Evolutionary conservation across 2,329 filamentous ascomycete genomes (phyloP).

Genomic region (Diaporthe longicolla): DNA sequence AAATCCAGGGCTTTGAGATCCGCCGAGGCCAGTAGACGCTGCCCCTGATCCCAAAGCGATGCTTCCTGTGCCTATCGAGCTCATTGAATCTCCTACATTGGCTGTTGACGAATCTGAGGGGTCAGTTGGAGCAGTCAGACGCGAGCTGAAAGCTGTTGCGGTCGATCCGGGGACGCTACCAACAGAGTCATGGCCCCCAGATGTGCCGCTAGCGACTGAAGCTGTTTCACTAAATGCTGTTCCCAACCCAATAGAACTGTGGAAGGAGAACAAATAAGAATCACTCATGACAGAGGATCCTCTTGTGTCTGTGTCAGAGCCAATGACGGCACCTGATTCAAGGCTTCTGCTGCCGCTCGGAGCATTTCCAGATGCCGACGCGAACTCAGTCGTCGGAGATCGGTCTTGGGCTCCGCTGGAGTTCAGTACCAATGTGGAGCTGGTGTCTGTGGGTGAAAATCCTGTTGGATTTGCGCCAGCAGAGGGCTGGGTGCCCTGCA

Average conservation of each 20-base stretch:
- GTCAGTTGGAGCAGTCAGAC: neutral
- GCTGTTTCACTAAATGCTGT: neutral
- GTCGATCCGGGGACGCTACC: neutral
- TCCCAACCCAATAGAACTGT: neutral
- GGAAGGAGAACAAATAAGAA: no score
- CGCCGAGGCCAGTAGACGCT: no score
- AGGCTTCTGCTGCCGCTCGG: neutral
- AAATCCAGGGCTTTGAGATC: neutral
- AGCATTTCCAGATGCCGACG: neutral
- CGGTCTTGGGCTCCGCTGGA: no score
- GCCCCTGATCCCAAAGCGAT: neutral
- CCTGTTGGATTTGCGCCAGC: no score
- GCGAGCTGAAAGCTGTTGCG: neutral
- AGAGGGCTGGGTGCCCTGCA: no score
- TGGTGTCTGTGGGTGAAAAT: no score
- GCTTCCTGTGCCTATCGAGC: neutral
- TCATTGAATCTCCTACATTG: no score
- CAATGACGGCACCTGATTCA: neutral
- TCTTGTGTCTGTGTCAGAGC: accelerated
- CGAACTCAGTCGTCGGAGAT: no score
- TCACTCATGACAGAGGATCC: neutral
- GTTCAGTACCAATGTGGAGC: no score
- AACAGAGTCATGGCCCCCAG: neutral
- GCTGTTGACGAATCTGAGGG: neutral
- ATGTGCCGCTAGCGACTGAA: neutral